Evolutionary conservation across 768 basidiomycete species (phyloP), one percentile per base, ranked within the genome.

Genomic region (Termitomyces bulborhizus): DNA sequence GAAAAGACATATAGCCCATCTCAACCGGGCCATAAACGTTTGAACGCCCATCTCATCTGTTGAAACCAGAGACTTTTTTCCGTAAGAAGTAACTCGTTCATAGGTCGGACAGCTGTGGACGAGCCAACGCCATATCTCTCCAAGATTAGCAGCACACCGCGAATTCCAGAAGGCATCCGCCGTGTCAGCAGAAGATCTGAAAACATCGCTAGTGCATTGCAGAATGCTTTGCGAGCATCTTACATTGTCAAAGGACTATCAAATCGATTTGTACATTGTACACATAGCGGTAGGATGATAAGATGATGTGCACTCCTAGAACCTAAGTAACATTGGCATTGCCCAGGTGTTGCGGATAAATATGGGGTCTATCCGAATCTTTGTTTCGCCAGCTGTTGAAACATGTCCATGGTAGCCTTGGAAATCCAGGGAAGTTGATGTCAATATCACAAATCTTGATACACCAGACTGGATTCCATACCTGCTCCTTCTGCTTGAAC

Each of bases 371-470:
- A 56, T 40, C 55, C 55, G n/a, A 56, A 56, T 46, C 55, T 51
- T 27, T 56, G 55, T n/a, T 56, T 56, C 21, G 55, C 94, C 66
- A 96, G 72, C 60, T 87, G 84, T 70, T 90, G 90, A 70, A 97
- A 93, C 93, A 94, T 95, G 55, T 92, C 92, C 92, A 98, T 98
- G 0, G 93, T 97, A 16, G 85, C 89, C 76, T 77, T 42, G 3
- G 29, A n/a, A 46, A 34, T 26, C 29, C 26, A 49, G 9, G 12
- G 5, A 41, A 6, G 46, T 45, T 36, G 44, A n/a, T 32, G 18
- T 44, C 27, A 53, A 26, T 41, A 31, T 44, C 27, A 18, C 6
- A n/a, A 39, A 2, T 29, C 26, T 39, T 12, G 1, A 27, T n/a
- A 39, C 11, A 4, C 26, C 12, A 18, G 11, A 39, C n/a, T 26